These are phyloP conservation scores for Tetrahymena elliotti DNA, from an alignment of 73 alveolate genomes.

Conservation along the genomic window DNA sequence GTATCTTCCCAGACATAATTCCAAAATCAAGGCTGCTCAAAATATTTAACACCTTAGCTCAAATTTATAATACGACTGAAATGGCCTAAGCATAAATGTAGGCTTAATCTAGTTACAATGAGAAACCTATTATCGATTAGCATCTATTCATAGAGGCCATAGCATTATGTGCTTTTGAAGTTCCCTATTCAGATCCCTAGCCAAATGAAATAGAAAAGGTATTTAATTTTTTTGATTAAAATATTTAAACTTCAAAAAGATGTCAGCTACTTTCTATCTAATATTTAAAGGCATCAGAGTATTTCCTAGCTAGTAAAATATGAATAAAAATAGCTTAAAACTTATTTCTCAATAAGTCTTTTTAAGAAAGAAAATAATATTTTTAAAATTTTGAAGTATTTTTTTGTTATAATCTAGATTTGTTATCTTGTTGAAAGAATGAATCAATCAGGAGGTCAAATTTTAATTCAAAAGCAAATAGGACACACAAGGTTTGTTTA, in stretches of 20 bases:
- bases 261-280: no score
- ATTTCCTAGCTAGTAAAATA: no score
- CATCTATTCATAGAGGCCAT: constrained; percentile 67
- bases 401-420: not conserved
- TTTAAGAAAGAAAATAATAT: not conserved
- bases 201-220: constrained; percentile 56
- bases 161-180: constrained; percentile 56
- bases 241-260: no score
- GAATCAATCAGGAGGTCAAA: constrained; percentile 58
- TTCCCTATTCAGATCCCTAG: constrained; percentile 46
- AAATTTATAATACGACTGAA: constrained; percentile 45
- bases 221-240: no score
- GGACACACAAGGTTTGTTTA: constrained; percentile 44
- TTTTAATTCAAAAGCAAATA: constrained; percentile 18
- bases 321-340: not conserved
- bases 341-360: not conserved
- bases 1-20: constrained; percentile 63
- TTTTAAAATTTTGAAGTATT: not conserved
- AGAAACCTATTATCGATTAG: constrained; percentile 47
- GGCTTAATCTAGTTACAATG: not conserved
- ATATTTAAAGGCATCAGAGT: no score
- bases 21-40: constrained; percentile 47
- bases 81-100: not conserved
- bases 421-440: constrained; percentile 57
- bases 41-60: constrained; percentile 52